phyloP scores from a whole-genome alignment of 2,329 filamentous ascomycete genomes.

The Cytospora piceae region DNA sequence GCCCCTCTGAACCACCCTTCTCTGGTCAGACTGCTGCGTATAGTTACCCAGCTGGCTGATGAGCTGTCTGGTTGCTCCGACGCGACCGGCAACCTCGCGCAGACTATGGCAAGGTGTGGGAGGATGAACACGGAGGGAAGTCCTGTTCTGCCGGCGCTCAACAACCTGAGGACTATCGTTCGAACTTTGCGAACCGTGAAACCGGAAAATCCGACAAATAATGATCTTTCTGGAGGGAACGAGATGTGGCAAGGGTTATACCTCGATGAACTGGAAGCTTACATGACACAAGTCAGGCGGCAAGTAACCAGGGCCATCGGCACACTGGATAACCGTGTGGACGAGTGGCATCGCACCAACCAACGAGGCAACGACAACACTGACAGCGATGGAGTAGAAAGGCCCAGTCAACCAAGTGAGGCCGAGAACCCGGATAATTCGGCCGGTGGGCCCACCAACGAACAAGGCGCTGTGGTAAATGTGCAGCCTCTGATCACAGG shows the following conservation, averaged over 20 bases:
- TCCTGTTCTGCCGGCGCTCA: neutral
- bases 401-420: neutral
- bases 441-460: neutral
- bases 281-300: neutral
- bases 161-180: neutral
- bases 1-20: neutral
- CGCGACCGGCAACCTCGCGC: neutral
- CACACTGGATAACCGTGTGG: neutral
- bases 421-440: neutral
- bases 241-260: neutral
- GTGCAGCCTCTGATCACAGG: neutral
- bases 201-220: neutral
- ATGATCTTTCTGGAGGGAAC: neutral
- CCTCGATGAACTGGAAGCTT: neutral
- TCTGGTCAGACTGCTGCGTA: neutral
- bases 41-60: neutral
- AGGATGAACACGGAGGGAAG: neutral
- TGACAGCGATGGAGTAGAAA: neutral
- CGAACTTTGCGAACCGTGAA: neutral
- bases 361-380: neutral
- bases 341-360: neutral
- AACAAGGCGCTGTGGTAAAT: neutral
- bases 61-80: neutral
- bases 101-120: neutral
- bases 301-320: neutral